Evolutionary conservation across 106 monocot species (phyloP).

Genomic region (Dioscorea zingiberensis): DNA sequence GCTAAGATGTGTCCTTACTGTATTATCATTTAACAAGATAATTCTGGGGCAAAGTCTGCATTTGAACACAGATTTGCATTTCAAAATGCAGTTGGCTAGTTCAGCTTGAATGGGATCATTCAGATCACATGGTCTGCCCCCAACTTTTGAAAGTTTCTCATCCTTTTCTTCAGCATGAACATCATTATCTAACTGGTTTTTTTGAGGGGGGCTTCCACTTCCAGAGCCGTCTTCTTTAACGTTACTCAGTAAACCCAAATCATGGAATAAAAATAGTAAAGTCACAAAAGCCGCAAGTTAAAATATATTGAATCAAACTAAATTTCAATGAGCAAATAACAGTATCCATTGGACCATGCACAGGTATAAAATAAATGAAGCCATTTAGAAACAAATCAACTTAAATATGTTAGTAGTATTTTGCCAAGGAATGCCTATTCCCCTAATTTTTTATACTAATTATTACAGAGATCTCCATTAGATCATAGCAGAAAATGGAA

Average conservation of each 20-base stretch:
- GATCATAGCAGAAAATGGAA: too few species aligned
- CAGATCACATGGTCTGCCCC: background rate
- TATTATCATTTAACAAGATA: conserved; percentile 54
- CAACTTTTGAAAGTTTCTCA: conserved; percentile 3
- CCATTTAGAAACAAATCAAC: too few species aligned
- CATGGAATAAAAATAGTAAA: background rate
- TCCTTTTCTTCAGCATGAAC: conserved; percentile 1
- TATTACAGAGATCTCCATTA: too few species aligned
- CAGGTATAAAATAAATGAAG: too few species aligned
- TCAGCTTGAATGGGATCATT: conserved; percentile 22
- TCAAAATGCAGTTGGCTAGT: conserved; percentile 34
- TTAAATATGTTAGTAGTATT: too few species aligned
- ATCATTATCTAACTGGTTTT: conserved; percentile 8
- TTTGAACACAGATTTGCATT: conserved; percentile 62
- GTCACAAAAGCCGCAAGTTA: background rate
- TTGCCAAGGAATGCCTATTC: too few species aligned
- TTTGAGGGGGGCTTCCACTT: conserved; percentile 9
- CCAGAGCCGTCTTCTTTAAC: conserved; percentile 19
- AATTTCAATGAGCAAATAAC: too few species aligned
- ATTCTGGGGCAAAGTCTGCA: conserved; percentile 81
- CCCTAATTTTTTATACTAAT: too few species aligned
- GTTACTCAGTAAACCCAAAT: conserved; percentile 10
- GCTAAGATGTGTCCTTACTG: conserved; percentile 48
- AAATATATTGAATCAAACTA: background rate
- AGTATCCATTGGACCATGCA: too few species aligned